Percentiles rank a stretch among this genome's conserved stretches.
phyloP scores from a whole-genome alignment of 208 protist genomes.

The Strigomonas culicis region DNA sequence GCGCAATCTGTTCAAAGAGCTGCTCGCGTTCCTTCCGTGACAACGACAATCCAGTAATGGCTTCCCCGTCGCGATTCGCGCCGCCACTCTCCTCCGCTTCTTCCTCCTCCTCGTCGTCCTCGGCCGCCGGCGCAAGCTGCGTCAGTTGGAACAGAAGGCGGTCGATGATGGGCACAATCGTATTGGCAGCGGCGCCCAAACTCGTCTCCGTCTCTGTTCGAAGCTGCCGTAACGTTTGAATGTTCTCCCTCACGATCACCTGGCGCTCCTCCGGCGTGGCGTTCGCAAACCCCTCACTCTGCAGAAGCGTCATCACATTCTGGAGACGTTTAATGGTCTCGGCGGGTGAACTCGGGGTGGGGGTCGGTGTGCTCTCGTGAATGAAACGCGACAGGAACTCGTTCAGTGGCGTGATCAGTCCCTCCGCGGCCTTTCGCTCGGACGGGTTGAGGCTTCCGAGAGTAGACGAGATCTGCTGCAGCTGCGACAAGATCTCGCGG shows the following conservation, averaged over 20 bases:
- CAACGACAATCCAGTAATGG: no score
- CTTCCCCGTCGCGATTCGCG: conserved; percentile 5
- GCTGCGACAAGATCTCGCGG: conserved; percentile 30
- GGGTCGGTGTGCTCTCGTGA: background rate
- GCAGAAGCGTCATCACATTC: conserved; percentile 27
- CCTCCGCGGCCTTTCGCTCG: conserved; percentile 34
- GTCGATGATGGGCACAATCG: conserved; percentile 23
- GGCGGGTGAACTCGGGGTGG: conserved; percentile 13
- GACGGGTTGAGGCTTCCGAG: conserved; percentile 26
- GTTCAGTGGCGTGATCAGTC: conserved; percentile 42
- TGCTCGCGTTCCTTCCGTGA: conserved; percentile 15
- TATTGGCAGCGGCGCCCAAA: background rate
- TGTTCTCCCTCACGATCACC: conserved; percentile 16
- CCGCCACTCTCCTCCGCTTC: background rate
- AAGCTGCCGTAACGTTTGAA: conserved; percentile 6
- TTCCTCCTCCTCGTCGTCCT: background rate
- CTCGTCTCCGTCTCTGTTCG: background rate
- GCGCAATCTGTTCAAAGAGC: background rate
- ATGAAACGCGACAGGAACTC: conserved; percentile 19
- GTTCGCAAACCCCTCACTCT: conserved; percentile 33
- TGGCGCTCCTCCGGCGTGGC: conserved; percentile 22
- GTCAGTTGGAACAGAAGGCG: conserved; percentile 20
- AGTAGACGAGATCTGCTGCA: conserved; percentile 38
- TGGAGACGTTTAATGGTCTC: conserved; percentile 35
- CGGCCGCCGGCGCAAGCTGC: conserved; percentile 1